phyloP scores from a whole-genome alignment of 1,284 basidiomycete species.

The Puccinia coronata region DNA sequence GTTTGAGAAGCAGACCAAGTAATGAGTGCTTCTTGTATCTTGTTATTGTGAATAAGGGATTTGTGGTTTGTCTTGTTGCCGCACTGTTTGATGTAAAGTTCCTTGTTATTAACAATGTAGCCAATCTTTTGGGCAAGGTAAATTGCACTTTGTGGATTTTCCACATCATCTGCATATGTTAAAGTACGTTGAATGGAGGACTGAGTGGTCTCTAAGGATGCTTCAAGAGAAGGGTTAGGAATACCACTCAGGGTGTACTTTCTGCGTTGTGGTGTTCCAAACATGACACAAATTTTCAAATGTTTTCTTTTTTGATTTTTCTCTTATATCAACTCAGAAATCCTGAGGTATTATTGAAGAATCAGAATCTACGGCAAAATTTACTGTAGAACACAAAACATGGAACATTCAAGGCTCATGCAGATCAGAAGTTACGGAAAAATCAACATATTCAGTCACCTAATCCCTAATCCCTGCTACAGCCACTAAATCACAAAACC shows the following conservation, averaged over 20 bases:
- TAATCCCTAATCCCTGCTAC: too few relatives aligned
- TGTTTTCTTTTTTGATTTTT: too few relatives aligned
- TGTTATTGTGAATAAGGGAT: neutral
- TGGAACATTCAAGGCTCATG: too few relatives aligned
- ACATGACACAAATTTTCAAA: neutral
- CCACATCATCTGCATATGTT: neutral
- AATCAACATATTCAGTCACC: too few relatives aligned
- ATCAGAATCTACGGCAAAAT: too few relatives aligned
- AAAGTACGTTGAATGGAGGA: neutral
- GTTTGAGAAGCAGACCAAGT: conserved; percentile 2
- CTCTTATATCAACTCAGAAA: too few relatives aligned
- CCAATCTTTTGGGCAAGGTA: neutral
- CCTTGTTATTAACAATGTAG: conserved; percentile 7
- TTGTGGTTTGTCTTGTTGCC: neutral
- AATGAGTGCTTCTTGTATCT: neutral
- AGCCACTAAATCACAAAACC: too few relatives aligned
- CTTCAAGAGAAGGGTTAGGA: neutral
- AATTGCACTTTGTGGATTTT: neutral
- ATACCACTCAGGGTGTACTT: neutral
- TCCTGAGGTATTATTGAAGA: too few relatives aligned
- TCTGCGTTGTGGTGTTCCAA: neutral
- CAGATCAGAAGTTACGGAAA: too few relatives aligned
- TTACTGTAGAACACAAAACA: too few relatives aligned
- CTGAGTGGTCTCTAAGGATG: neutral
- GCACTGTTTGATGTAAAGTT: neutral